phyloP scores from a whole-genome alignment of 805 yeast species.

The Yueomyces sp. region DNA sequence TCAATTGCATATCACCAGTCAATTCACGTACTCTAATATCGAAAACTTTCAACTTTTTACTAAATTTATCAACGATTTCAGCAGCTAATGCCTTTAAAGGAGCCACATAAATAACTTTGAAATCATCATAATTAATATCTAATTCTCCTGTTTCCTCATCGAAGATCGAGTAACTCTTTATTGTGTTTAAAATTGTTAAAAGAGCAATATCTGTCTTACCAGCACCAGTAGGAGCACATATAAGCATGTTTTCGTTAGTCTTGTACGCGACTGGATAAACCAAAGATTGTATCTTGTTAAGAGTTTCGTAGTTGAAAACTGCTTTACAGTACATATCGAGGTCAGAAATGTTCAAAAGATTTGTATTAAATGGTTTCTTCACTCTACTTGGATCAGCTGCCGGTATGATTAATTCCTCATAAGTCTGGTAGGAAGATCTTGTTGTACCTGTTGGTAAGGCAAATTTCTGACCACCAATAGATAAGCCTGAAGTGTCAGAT shows the following conservation, averaged over 20 bases:
- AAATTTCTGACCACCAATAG: constrained; percentile 70
- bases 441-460: constrained; percentile 73
- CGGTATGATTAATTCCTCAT: constrained; percentile 81
- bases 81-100: constrained; percentile 93
- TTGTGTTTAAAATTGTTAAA: constrained; percentile 63
- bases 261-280: constrained; percentile 87
- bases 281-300: constrained; percentile 81
- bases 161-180: constrained; percentile 54
- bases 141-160: constrained; percentile 32
- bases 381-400: constrained; percentile 44
- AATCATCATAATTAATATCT: constrained; percentile 67
- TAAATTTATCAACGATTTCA: constrained; percentile 86
- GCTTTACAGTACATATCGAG: constrained; percentile 72
- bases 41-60: constrained; percentile 64
- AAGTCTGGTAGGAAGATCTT: constrained; percentile 41
- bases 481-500: constrained; percentile 47
- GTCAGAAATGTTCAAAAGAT: constrained; percentile 43
- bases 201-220: constrained; percentile 94
- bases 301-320: constrained; percentile 66
- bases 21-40: constrained; percentile 79
- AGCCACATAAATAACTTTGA: constrained; percentile 85
- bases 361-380: constrained; percentile 26
- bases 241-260: constrained; percentile 87
- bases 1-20: constrained; percentile 92
- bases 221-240: constrained; percentile 97